These are phyloP conservation scores for Blastobotrys attinorum DNA, from an alignment of 805 yeast species.

Conservation along the genomic window DNA sequence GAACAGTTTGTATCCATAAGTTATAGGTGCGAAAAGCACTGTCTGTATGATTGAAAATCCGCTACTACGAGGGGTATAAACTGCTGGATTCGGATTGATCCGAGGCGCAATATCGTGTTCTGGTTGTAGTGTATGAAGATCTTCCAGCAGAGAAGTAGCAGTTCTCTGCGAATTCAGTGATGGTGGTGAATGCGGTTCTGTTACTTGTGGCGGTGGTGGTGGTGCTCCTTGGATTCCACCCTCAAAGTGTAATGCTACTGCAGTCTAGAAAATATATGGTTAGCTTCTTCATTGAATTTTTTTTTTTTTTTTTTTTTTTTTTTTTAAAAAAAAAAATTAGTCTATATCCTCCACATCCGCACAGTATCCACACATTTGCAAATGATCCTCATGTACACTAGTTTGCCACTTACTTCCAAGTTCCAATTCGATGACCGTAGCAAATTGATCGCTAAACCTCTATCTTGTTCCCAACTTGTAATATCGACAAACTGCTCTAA, in stretches of 20 bases:
- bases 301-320: constrained; percentile 12
- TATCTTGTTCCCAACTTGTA: constrained; percentile 27
- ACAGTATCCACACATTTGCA: too few relatives aligned
- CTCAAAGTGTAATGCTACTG: constrained; percentile 16
- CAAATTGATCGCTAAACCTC: constrained; percentile 23
- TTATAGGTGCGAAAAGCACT: constrained; percentile 29
- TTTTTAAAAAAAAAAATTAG: too few relatives aligned
- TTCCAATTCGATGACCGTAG: constrained; percentile 33
- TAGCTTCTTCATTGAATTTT: constrained; percentile 1
- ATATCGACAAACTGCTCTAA: constrained; percentile 26
- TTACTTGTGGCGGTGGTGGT: background rate
- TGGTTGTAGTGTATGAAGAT: constrained; percentile 18
- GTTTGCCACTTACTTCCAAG: constrained; percentile 29
- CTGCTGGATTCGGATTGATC: constrained; percentile 20
- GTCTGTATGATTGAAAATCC: constrained; percentile 25
- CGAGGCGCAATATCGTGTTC: constrained; percentile 26
- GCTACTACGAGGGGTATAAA: constrained; percentile 13
- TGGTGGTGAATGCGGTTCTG: constrained; percentile 4
- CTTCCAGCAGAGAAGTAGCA: constrained; percentile 23
- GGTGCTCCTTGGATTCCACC: constrained; percentile 3
- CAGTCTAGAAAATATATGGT: constrained; percentile 6
- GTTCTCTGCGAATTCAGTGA: constrained; percentile 5
- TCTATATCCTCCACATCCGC: too few relatives aligned
- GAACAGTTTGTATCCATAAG: constrained; percentile 26
- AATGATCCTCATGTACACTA: too few relatives aligned